Conservation (phyloP, 2,329 filamentous ascomycete species). For the Epichloe baconii region DNA sequence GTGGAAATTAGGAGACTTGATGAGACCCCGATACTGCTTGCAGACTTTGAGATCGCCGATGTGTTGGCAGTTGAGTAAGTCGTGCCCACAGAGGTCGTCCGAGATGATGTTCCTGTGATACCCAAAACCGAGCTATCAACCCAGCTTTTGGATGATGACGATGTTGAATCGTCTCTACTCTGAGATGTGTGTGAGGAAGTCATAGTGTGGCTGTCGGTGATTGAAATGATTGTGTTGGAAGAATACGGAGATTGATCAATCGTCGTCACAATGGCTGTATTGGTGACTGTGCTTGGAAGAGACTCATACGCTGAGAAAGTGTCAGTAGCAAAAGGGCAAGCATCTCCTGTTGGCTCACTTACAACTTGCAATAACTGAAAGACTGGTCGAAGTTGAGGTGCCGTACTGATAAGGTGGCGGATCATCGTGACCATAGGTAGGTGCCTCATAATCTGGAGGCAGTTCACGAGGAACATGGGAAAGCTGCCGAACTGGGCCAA, state of each 20-base stretch:
- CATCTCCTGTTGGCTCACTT: neutral
- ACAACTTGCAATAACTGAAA: slow-evolving; percentile 3
- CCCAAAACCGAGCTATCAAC: slow-evolving; percentile 5
- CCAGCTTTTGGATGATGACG: neutral
- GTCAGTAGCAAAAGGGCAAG: neutral
- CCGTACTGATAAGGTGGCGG: slow-evolving; percentile 11
- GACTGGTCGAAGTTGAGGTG: slow-evolving; percentile 3
- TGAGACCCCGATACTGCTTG: neutral
- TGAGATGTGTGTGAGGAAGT: neutral
- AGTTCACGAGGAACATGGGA: slow-evolving; percentile 3
- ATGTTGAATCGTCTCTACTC: neutral
- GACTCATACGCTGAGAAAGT: neutral
- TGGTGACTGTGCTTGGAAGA: neutral
- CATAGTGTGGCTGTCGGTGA: neutral
- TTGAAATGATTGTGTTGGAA: neutral
- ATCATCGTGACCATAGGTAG: slow-evolving; percentile 8
- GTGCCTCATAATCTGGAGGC: slow-evolving; percentile 8
- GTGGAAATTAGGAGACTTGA: neutral
- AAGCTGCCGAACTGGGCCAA: neutral
- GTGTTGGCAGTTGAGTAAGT: neutral
- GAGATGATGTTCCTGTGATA: slow-evolving; percentile 1
- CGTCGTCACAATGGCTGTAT: neutral
- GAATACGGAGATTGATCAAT: neutral
- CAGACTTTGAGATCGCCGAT: neutral
- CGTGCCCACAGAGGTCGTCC: neutral